phyloP scores from a whole-genome alignment of 1,139 yeast genomes.

The Pichia cactophila region DNA sequence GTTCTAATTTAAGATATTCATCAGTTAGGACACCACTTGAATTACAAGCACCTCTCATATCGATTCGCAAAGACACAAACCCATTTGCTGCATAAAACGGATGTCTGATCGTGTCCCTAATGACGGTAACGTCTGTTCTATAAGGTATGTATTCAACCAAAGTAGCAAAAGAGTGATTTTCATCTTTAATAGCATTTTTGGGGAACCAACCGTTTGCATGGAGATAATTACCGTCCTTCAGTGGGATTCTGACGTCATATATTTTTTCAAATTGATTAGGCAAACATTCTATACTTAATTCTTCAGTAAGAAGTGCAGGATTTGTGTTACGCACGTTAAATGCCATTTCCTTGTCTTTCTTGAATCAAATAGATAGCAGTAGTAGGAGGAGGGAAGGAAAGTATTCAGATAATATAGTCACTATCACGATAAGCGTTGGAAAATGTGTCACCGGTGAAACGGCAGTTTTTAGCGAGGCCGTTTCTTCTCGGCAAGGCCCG shows the following conservation, averaged over 20 bases:
- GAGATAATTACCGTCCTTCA: slow-evolving; percentile 31
- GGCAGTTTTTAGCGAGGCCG: not conserved
- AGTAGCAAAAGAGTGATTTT: slow-evolving; percentile 28
- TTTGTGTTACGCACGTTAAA: slow-evolving; percentile 24
- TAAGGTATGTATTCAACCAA: slow-evolving; percentile 37
- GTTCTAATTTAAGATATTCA: slow-evolving; percentile 35
- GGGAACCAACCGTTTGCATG: slow-evolving; percentile 39
- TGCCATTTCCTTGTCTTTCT: slow-evolving; percentile 17
- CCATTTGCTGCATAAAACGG: slow-evolving; percentile 39
- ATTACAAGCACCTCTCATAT: slow-evolving; percentile 37
- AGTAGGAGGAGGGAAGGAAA: not conserved
- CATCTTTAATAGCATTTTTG: slow-evolving; percentile 19
- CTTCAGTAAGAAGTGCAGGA: slow-evolving; percentile 16
- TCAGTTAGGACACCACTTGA: slow-evolving; percentile 35
- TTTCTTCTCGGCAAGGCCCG: not conserved
- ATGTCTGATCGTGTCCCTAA: slow-evolving; percentile 36
- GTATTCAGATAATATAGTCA: too few species aligned
- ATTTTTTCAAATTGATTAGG: slow-evolving; percentile 29
- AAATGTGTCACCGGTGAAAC: too few species aligned
- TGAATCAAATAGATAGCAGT: too few species aligned
- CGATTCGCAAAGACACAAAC: slow-evolving; percentile 35
- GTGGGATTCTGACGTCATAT: slow-evolving; percentile 30
- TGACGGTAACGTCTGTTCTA: slow-evolving; percentile 37
- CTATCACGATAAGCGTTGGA: too few species aligned
- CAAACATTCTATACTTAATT: slow-evolving; percentile 23